Evolutionary conservation across 495 filamentous ascomycete genomes (phyloP).

Genomic region (Hypoxylon cercidicola): DNA sequence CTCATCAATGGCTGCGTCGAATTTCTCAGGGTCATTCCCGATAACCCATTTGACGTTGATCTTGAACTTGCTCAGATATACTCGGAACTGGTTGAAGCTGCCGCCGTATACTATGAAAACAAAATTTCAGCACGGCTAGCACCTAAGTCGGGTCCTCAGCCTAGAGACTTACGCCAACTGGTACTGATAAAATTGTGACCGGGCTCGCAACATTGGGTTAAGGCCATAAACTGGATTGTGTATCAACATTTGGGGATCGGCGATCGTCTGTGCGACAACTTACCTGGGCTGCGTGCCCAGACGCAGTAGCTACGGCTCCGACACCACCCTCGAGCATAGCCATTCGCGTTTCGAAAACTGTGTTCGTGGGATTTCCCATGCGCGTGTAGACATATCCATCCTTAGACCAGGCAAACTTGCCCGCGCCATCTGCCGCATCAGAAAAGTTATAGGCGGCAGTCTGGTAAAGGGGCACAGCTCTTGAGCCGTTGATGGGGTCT

Average conservation of each 20-base stretch:
- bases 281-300: slow-evolving; percentile 52
- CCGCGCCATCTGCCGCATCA: slow-evolving; percentile 55
- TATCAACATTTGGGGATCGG: slow-evolving; percentile 26
- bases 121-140: slow-evolving; percentile 9
- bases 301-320: slow-evolving; percentile 55
- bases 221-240: slow-evolving; percentile 52
- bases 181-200: slow-evolving; percentile 56
- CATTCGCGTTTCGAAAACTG: slow-evolving; percentile 55
- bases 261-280: slow-evolving; percentile 11
- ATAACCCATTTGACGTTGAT: slow-evolving; percentile 55
- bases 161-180: slow-evolving; percentile 48
- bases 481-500: slow-evolving; percentile 54
- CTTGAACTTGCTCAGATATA: slow-evolving; percentile 55
- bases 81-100: slow-evolving; percentile 56
- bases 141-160: background rate
- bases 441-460: slow-evolving; percentile 56
- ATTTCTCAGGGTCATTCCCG: slow-evolving; percentile 49
- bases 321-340: slow-evolving; percentile 55
- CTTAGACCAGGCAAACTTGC: slow-evolving; percentile 55
- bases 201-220: slow-evolving; percentile 52
- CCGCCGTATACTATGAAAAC: slow-evolving; percentile 48
- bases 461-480: slow-evolving; percentile 54
- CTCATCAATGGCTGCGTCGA: slow-evolving; percentile 52
- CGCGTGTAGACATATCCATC: slow-evolving; percentile 57
- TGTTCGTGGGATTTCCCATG: slow-evolving; percentile 57